These are phyloP conservation scores for Breynia disticha DNA, from an alignment of 441 rosid species.

Conservation along the genomic window DNA sequence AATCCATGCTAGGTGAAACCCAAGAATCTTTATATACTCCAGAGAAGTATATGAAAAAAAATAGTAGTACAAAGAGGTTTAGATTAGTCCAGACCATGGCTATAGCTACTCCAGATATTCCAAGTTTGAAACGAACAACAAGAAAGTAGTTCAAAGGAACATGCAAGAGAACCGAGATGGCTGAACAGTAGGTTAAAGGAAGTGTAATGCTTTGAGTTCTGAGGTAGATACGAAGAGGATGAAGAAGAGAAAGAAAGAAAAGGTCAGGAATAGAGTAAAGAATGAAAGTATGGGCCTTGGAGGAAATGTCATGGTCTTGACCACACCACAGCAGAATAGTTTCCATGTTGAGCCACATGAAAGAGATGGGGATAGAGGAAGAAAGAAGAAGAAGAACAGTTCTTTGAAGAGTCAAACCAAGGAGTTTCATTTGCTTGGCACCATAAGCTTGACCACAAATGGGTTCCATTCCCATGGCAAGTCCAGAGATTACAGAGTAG, in stretches of 20 bases:
- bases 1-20: conserved; percentile 67
- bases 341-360: conserved; percentile 74
- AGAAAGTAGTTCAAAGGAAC: conserved; percentile 67
- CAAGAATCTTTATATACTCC: conserved; percentile 64
- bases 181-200: conserved; percentile 82
- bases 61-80: conserved; percentile 55
- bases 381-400: conserved; percentile 90
- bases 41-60: conserved; percentile 61
- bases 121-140: conserved; percentile 64
- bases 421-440: conserved; percentile 76
- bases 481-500: conserved; percentile 91
- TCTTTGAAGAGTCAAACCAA: conserved; percentile 89
- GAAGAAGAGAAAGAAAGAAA: conserved; percentile 78
- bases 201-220: conserved; percentile 80
- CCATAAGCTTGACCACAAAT: conserved; percentile 97
- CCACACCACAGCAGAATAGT: conserved; percentile 67
- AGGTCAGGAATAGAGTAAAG: conserved; percentile 82
- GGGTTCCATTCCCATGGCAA: conserved; percentile 99
- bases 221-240: conserved; percentile 79
- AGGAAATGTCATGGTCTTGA: conserved; percentile 71
- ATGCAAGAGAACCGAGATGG: conserved; percentile 71
- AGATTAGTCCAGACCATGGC: conserved; percentile 93
- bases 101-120: conserved; percentile 76
- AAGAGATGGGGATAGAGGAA: conserved; percentile 64
- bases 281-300: conserved; percentile 67